Conservation (phyloP, 768 basidiomycete genomes). For the Lactarius sanguifluus region DNA sequence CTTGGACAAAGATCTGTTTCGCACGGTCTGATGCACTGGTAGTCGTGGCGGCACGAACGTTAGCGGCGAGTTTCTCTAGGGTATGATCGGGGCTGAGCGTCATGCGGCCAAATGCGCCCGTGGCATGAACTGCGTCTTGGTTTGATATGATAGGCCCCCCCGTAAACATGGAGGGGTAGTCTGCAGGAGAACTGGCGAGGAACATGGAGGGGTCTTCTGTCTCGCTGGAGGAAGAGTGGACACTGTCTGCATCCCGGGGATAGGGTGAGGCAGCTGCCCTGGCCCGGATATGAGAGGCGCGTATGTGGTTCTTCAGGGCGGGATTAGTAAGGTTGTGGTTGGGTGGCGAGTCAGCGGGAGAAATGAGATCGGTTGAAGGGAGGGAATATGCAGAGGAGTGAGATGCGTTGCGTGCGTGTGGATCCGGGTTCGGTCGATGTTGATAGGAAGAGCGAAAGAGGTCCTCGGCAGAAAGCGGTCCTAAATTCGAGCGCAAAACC, state of each 20-base stretch:
- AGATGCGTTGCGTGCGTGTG: conserved; percentile 42
- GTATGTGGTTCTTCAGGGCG: conserved; percentile 73
- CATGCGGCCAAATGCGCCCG: conserved; percentile 78
- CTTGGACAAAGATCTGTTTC: conserved; percentile 91
- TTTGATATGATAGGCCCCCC: conserved; percentile 43
- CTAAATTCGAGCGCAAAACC: conserved; percentile 48
- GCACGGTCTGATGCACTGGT: conserved; percentile 89
- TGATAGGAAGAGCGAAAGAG: conserved; percentile 68
- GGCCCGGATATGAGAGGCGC: conserved; percentile 74
- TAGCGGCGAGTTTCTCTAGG: conserved; percentile 82
- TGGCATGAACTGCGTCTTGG: conserved; percentile 55
- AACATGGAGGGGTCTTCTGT: conserved; percentile 87
- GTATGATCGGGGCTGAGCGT: conserved; percentile 72
- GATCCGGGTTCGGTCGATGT: conserved; percentile 48
- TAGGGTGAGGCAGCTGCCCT: conserved; percentile 82
- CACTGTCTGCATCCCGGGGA: conserved; percentile 80
- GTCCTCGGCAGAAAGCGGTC: conserved; percentile 58
- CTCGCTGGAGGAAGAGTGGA: conserved; percentile 85
- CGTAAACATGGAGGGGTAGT: conserved; percentile 67
- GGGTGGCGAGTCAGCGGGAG: conserved; percentile 65
- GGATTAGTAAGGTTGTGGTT: conserved; percentile 74
- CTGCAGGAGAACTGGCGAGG: conserved; percentile 54
- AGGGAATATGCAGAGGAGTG: conserved; percentile 47
- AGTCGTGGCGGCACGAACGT: conserved; percentile 84
- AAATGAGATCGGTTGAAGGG: conserved; percentile 41